Percentiles rank a stretch among this genome's conserved stretches.
Evolutionary conservation across 305 asterid species (phyloP).

Genomic region (Rubia peregrina): DNA sequence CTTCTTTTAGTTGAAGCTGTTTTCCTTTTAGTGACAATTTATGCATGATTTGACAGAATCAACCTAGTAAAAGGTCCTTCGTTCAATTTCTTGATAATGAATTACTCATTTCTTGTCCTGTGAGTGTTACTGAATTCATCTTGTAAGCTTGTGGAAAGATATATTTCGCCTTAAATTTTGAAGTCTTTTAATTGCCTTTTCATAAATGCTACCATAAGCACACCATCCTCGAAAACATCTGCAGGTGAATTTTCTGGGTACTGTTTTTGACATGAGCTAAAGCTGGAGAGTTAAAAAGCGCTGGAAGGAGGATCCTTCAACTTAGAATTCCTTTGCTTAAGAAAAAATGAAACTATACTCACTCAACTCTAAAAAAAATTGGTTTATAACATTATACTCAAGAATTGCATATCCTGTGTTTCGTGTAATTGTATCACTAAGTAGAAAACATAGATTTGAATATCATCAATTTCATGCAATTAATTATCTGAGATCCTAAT

Average conservation of each 20-base stretch:
- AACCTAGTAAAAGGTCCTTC: background rate
- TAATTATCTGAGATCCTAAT: background rate
- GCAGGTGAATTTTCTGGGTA: background rate
- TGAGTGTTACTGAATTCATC: background rate
- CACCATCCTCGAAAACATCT: background rate
- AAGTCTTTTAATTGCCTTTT: background rate
- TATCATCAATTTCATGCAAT: background rate
- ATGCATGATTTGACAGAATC: background rate
- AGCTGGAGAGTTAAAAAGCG: background rate
- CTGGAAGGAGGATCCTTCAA: background rate
- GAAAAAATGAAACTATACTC: no score
- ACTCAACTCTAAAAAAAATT: background rate
- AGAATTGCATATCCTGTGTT: background rate
- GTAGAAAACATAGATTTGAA: background rate
- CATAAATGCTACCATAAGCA: background rate
- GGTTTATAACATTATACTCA: background rate
- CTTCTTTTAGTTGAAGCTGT: background rate
- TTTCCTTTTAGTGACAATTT: background rate
- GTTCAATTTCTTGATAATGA: background rate
- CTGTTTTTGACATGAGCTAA: background rate
- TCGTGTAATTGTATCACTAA: background rate
- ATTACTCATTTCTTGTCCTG: background rate
- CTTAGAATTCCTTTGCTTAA: background rate
- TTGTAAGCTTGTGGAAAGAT: background rate
- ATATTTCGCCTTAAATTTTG: background rate